These are phyloP conservation scores for Rubroshorea leprosula DNA, from an alignment of 345 rosid species.

Conservation along the genomic window DNA sequence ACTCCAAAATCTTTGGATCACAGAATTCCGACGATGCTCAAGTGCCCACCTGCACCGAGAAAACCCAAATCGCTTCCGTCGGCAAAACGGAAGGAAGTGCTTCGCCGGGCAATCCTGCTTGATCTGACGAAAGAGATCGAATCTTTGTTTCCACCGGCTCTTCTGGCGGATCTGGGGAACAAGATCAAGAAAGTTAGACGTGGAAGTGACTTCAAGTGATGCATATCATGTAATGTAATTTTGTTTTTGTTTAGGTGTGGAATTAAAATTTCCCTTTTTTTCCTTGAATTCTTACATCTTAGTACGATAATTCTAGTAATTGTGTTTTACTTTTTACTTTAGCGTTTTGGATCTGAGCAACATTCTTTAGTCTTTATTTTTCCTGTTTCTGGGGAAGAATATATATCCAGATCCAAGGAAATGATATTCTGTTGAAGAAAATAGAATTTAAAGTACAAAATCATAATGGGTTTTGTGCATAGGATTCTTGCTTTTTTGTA, in stretches of 20 bases:
- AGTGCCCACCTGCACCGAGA: slow-evolving; percentile 67
- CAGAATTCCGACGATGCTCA: slow-evolving; percentile 26
- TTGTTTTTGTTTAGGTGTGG: neutral
- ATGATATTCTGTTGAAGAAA: neutral
- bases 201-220: slow-evolving; percentile 13
- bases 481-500: no score
- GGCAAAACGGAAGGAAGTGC: slow-evolving; percentile 32
- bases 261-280: neutral
- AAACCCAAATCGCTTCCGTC: slow-evolving; percentile 50
- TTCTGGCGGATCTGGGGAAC: slow-evolving; percentile 46
- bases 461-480: slow-evolving; percentile 9
- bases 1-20: slow-evolving; percentile 57
- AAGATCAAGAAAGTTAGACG: slow-evolving; percentile 55
- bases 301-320: no score
- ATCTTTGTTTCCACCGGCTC: slow-evolving; percentile 48
- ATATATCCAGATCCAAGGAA: no score
- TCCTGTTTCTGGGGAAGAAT: no score
- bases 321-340: no score
- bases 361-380: no score
- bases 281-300: no score
- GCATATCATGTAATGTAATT: neutral
- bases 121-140: slow-evolving; percentile 68
- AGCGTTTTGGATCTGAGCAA: no score
- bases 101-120: slow-evolving; percentile 29
- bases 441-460: neutral